Conservation (phyloP, 768 basidiomycete species). For the Collybia nuda region DNA sequence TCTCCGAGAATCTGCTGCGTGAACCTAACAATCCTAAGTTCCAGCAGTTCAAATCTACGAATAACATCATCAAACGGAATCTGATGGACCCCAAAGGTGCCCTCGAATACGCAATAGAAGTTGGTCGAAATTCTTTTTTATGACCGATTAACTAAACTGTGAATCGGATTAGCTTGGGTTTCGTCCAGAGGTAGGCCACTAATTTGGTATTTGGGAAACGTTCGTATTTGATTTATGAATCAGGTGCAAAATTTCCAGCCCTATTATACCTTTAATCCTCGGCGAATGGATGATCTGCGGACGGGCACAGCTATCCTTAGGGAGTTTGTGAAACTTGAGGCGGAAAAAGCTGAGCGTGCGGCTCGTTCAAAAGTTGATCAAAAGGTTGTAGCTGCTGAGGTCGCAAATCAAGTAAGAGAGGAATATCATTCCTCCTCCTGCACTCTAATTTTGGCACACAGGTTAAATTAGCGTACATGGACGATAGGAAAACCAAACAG, state of each 20-base stretch:
- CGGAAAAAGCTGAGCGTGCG: constrained; percentile 46
- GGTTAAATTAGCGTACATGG: constrained; percentile 80
- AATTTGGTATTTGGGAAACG: not conserved
- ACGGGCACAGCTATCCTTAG: constrained; percentile 66
- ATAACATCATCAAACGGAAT: constrained; percentile 60
- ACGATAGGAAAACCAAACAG: constrained; percentile 66
- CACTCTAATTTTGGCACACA: constrained; percentile 22
- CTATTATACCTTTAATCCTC: constrained; percentile 61
- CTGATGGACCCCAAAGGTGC: constrained; percentile 73
- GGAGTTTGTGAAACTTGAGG: constrained; percentile 58
- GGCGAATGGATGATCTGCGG: constrained; percentile 51
- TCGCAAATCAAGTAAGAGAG: constrained; percentile 50
- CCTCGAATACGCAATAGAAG: constrained; percentile 79
- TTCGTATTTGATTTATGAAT: not conserved
- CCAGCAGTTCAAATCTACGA: constrained; percentile 75
- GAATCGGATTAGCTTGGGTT: constrained; percentile 62
- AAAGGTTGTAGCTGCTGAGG: constrained; percentile 56
- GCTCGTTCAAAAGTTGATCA: constrained; percentile 50
- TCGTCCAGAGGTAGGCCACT: constrained; percentile 51
- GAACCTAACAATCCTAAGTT: constrained; percentile 76
- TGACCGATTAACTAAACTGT: constrained; percentile 10
- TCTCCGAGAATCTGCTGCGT: constrained; percentile 72
- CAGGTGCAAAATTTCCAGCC: constrained; percentile 76
- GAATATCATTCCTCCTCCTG: not conserved
- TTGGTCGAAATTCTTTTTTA: constrained; percentile 32